Base-by-base conservation (phyloP, 768 basidiomycete genomes). In the Psilocybe tampanensis region DNA sequence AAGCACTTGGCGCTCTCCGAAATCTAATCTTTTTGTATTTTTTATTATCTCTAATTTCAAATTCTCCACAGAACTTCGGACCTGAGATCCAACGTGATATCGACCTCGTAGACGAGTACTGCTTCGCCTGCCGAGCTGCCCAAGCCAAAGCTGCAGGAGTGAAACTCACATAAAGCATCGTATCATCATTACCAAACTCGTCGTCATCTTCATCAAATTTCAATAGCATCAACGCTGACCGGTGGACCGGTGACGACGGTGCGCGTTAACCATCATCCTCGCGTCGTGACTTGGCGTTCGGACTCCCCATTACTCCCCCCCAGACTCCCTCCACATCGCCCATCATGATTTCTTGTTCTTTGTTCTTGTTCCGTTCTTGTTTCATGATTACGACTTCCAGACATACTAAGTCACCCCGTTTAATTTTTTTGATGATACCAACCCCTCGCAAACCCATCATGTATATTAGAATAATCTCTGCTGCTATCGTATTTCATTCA, bases 71-170 rank as follows among this genome's bases (percentile, higher is more conserved):
- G 89, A 81, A 82, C 64, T 92, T 80, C 69, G 89, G 85, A 5
- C 67, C 75, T 2, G 89, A 91, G 58, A 79, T 92, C 55, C 84
- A 92, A 66, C 78, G 80, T 58, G 83, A 86, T 65, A 69, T 89
- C 57, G 89, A 91, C 72, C 76, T 74, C 41, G 87, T 90, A 63
- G 81, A 90, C 64, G 87, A 90, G 51, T 86, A 76, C 57, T 92
- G 89, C 68, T 85, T 80, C 64, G 81, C 83, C 44, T 92, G 89
- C 69, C 82, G 85, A 34, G 81, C 85, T 55, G 86, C 88, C 1
- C 73, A 74, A 52, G 74, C 75, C 42, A 71, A 69, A 36, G 74
- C 73, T 33, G 71, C 71, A 33, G 65, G 68, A 39, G 41, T 63
- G n/a, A 58, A 54, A 50, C 51, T 67, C 51, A 65, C 56, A 50